A percentile compares a stretch with the other conserved stretches of the same genome.
Evolutionary conservation across 495 filamentous ascomycete species (phyloP).

Genomic region (Recurvomyces mirabilis): DNA sequence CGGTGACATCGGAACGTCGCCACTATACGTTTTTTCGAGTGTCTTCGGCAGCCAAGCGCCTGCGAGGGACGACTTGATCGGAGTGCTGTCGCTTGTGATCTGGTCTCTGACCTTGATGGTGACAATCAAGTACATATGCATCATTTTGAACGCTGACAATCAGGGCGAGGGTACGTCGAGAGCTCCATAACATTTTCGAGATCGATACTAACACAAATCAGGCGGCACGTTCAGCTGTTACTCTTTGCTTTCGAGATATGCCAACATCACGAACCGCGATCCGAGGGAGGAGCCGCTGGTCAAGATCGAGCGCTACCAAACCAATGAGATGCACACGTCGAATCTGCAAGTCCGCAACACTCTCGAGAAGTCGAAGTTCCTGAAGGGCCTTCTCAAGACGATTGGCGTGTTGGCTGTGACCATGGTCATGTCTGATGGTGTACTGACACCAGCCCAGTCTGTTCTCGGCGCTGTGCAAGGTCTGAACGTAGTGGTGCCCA

Average conservation of each 20-base stretch:
- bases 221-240: slow-evolving; percentile 67
- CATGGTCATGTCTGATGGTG: slow-evolving; percentile 46
- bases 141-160: slow-evolving; percentile 60
- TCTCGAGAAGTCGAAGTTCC: slow-evolving; percentile 45
- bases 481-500: slow-evolving; percentile 39
- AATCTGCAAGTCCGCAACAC: slow-evolving; percentile 42
- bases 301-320: slow-evolving; percentile 45
- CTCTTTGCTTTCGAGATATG: slow-evolving; percentile 58
- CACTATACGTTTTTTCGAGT: slow-evolving; percentile 21
- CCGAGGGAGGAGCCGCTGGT: slow-evolving; percentile 45
- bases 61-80: slow-evolving; percentile 49
- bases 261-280: slow-evolving; percentile 47
- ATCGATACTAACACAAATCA: not conserved
- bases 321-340: slow-evolving; percentile 39
- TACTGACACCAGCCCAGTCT: slow-evolving; percentile 47
- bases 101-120: slow-evolving; percentile 67
- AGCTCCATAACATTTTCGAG: not conserved
- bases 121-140: slow-evolving; percentile 59
- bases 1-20: slow-evolving; percentile 23
- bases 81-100: slow-evolving; percentile 60
- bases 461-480: slow-evolving; percentile 62
- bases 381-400: slow-evolving; percentile 45
- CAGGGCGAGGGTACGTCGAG: slow-evolving; percentile 45
- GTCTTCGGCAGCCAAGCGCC: slow-evolving; percentile 8
- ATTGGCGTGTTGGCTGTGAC: slow-evolving; percentile 57